phyloP scores from a whole-genome alignment of 2,329 filamentous ascomycete genomes.

The Chaetomium strumarium region DNA sequence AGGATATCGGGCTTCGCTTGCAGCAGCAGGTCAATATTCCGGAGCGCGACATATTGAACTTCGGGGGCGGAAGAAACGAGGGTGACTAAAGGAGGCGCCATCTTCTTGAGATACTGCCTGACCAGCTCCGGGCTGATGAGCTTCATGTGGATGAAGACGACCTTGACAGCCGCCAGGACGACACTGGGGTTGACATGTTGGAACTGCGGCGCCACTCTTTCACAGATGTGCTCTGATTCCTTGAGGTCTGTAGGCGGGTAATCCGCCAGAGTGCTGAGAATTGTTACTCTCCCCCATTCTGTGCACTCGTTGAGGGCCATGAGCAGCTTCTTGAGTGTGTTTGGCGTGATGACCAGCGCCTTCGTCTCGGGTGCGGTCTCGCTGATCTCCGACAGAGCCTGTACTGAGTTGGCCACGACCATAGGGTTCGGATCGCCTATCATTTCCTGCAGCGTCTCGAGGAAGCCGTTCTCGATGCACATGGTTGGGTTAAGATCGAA shows the following conservation, averaged over 20 bases:
- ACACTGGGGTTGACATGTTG: conserved; percentile 98
- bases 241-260: conserved; percentile 85
- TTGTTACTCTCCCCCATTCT: conserved; percentile 95
- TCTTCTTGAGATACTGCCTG: conserved; percentile 90
- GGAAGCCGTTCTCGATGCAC: conserved; percentile 94
- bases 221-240: conserved; percentile 96
- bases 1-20: conserved; percentile 96
- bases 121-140: conserved; percentile 70
- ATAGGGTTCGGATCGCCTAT: conserved; percentile 98
- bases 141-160: conserved; percentile 95
- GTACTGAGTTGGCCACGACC: conserved; percentile 97
- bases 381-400: conserved; percentile 83
- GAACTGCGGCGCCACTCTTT: conserved; percentile 92
- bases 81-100: conserved; percentile 96
- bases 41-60: conserved; percentile 93
- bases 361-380: conserved; percentile 87
- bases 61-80: conserved; percentile 92
- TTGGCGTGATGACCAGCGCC: conserved; percentile 74
- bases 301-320: conserved; percentile 97
- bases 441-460: conserved; percentile 89
- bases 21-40: conserved; percentile 92
- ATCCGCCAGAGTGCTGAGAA: conserved; percentile 81
- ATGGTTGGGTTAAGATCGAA: conserved; percentile 90
- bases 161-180: conserved; percentile 94
- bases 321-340: conserved; percentile 87